A percentile compares a stretch with the other conserved stretches of the same genome.
phyloP scores from a whole-genome alignment of 2,329 filamentous ascomycete species.

The Dothistroma pini region DNA sequence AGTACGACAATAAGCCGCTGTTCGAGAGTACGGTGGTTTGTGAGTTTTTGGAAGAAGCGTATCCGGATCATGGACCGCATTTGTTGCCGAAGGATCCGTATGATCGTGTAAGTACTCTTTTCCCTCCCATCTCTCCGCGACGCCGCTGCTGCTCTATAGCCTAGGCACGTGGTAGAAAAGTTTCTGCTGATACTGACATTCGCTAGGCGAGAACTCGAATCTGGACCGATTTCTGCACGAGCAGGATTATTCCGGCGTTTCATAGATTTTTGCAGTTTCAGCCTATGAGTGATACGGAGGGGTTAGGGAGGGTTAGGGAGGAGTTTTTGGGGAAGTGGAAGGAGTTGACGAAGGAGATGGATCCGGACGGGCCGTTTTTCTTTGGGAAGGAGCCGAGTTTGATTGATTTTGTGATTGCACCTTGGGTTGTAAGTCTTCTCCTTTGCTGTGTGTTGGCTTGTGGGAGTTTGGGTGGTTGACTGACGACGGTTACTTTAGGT shows the following conservation, averaged over 20 bases:
- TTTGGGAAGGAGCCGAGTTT: constrained; percentile 60
- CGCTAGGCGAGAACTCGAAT: constrained; percentile 60
- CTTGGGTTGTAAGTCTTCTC: constrained; percentile 57
- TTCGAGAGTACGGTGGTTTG: constrained; percentile 71
- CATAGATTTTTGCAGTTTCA: constrained; percentile 58
- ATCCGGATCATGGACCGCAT: constrained; percentile 47
- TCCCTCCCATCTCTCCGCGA: too few relatives aligned
- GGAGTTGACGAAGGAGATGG: constrained; percentile 61
- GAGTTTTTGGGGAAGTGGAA: constrained; percentile 59
- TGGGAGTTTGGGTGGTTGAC: not conserved
- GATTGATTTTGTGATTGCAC: constrained; percentile 67
- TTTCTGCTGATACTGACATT: too few relatives aligned
- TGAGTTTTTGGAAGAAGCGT: constrained; percentile 73
- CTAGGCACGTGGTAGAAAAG: too few relatives aligned
- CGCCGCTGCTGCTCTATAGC: too few relatives aligned
- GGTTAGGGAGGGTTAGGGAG: constrained; percentile 50
- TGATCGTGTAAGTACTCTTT: too few relatives aligned
- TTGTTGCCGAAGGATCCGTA: constrained; percentile 62
- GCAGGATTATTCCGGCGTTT: constrained; percentile 64
- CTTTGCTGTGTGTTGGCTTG: too few relatives aligned
- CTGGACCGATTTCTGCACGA: constrained; percentile 70
- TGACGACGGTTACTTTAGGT: constrained; percentile 17
- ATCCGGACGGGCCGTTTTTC: constrained; percentile 62
- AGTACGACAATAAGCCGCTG: constrained; percentile 54
- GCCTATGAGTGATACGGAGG: constrained; percentile 38